Evolutionary conservation across 176 grass and related monocot species (phyloP), one percentile per base, ranked within the genome.

Genomic region (Juncus effusus): DNA sequence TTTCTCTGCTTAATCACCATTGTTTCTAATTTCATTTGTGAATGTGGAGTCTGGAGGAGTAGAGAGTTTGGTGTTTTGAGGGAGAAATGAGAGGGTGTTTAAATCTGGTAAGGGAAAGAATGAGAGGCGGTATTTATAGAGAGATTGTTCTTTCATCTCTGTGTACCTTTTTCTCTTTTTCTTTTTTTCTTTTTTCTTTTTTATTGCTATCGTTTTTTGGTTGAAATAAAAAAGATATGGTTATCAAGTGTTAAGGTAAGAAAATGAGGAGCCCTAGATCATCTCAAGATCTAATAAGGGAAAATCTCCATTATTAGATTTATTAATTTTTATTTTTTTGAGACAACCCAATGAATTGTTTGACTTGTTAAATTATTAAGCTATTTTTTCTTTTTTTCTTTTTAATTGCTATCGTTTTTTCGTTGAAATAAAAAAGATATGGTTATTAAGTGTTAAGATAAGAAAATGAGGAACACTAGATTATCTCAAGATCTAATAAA

Each of bases 21-120:
- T 28, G 19, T 28, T 58, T 83, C 80, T 68, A 87, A 76, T 70
- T 86, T 80, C 83, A 90, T 90, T 15, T 3, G 12, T 7, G 3
- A 6, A 8, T 8, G 47, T 52, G 19, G 6, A 51, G 64, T 38
- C 37, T 38, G 2, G 16, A 13, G 15, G 15, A 42, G 42, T 52
- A 59, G 36, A 69, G 65, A 69, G 44, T 47, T 47, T 9, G 19
- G 4, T 47, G 6, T 47, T 47, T 47, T 9, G 4, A 6, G 44
- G 44, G 44, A 47, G 44, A 28, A 67, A 13, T 37, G 50, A 59
- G 51, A 57, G 28, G n/a, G 3, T 57, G 38, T 71, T 71, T 9
- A 40, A 16, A 14, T 16, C 8, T 51, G 19, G 51, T 16, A 68
- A 68, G 16, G 47, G 51, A 13, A 40, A 54, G 12, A 53, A 70